phyloP scores from a whole-genome alignment of 768 basidiomycete genomes.

The Thelephora aurantiotincta region DNA sequence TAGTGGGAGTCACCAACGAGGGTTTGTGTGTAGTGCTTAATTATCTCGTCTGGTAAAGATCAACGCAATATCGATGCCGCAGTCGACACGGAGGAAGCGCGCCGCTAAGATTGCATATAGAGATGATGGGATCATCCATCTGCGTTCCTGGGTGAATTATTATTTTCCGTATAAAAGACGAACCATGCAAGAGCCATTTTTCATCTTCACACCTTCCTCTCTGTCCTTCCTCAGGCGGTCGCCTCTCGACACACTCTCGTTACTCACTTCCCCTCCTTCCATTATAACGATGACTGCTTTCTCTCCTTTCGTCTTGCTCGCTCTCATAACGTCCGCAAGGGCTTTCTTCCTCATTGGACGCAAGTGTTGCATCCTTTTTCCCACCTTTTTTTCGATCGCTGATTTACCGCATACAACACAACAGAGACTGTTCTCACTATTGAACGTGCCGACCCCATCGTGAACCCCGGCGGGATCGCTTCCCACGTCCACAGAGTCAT shows the following conservation, averaged over 20 bases:
- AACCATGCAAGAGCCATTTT: not conserved
- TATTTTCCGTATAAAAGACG: not conserved
- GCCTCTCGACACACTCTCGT: not conserved
- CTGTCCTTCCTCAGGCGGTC: not conserved
- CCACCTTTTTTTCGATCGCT: not conserved
- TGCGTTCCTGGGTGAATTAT: not conserved
- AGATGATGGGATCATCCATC: slow-evolving; percentile 5
- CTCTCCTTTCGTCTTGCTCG: not conserved
- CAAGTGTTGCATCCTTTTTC: not conserved
- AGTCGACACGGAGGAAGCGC: not conserved
- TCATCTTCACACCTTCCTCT: not conserved
- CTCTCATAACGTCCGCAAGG: not conserved
- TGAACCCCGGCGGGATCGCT: slow-evolving; percentile 30
- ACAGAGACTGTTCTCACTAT: slow-evolving; percentile 29
- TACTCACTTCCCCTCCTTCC: not conserved
- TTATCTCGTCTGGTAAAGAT: no score
- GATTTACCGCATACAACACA: not conserved
- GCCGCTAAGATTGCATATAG: slow-evolving; percentile 7
- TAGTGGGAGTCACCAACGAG: not conserved
- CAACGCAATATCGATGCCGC: no score
- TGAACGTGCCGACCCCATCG: slow-evolving; percentile 36
- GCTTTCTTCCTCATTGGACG: not conserved
- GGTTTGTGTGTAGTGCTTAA: no score
- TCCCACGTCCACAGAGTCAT: slow-evolving; percentile 37
- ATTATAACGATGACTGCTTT: not conserved